Evolutionary conservation across 2,329 filamentous ascomycete genomes (phyloP), one percentile per base, ranked within the genome.

Genomic region (Stachybotrys chartarum): DNA sequence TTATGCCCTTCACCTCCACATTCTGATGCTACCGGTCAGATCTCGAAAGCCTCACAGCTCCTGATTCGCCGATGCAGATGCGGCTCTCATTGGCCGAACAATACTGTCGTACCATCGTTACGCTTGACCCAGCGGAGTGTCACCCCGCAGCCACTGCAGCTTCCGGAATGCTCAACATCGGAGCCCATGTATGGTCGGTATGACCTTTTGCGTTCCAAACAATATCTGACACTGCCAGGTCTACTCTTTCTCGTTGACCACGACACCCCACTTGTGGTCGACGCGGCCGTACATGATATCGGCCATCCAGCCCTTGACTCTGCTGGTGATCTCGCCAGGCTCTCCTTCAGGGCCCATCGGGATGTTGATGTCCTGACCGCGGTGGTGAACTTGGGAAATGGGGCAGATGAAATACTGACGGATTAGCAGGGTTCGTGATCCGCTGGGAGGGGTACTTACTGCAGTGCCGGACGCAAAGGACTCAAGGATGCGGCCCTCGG

Each of bases 391-490:
- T 51, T 81, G 74, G 6, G 83, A 85, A 51, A 91, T 78, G 52
- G 87, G 82, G 59, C 80, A 83, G 66, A 91, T 80, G 64, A 90
- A 91, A 77, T 78, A 90, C 83, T 88, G 39, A 0, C 39, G 53
- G 12, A 57, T 69, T 51, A 70, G 63, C 30, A 49, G 39, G 1
- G 31, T n/a, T 35, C 47, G 16, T 44, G 11, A 44, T 44, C 39
- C n/a, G 3, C 17, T 12, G 10, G 49, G 24, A n/a, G n/a, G 32
- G 24, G 7, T 60, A 81, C 85, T 77, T 77, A 88, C 86, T 55
- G 92, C 92, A 59, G 92, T 97, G 17, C 93, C 92, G 39, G 88
- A 85, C 7, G 88, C 90, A 67, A 97, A 97, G 1, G 90, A 82
- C 75, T 97, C 92, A 10, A 96, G 70, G 48, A 96, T 71, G 3